Evolutionary conservation across 306 rosid genomes (phyloP), one percentile per base, ranked within the genome.

Genomic region (Corylus avellana): DNA sequence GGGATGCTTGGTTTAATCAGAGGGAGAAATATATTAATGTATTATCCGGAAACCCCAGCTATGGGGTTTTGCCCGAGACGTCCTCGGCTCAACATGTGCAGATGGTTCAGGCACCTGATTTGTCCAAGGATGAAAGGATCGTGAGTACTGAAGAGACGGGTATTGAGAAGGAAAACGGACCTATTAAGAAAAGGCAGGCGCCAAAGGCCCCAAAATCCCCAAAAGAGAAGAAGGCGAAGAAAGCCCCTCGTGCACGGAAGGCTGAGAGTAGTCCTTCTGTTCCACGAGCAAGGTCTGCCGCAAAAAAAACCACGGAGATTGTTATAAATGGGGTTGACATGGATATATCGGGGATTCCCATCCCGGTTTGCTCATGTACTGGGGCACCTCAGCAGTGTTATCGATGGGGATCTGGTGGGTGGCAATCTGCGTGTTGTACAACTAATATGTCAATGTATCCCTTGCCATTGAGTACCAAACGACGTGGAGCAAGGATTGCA

Each of bases 391-490:
- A 92, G 77, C 98, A 92, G 79, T 91, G 98, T 77, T 94, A 94
- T 70, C 87, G 98, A 7, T 94, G 98, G 98, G 98, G 98, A 62
- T 90, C 90, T 49, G 98, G 97, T 12, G 97, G 98, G 7, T 94
- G 98, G 98, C 98, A 94, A 74, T 94, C 98, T 18, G 97, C 98
- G 47, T 94, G 98, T 85, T 94, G 98, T 68, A 94, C 98, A 37
- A 94, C 97, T 57, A 89, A 84, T 80, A 89, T 94, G 77, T 94
- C 98, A 0, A 84, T 85, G 77, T 90, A 92, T 88, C 98, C 98
- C 74, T 79, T 94, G 89, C 98, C 98, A 12, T 91, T 92, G 97
- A 94, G 97, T 81, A 86, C 92, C 22, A 94, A 94, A 80, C 83
- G 97, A 57, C 95, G 98, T 1, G 98, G 98, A 55, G 97, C 97